A percentile compares a stretch with the other conserved stretches of the same genome.
Evolutionary conservation across 495 filamentous ascomycete genomes (phyloP).

Genomic region (Umbilicaria muhlenbergii): DNA sequence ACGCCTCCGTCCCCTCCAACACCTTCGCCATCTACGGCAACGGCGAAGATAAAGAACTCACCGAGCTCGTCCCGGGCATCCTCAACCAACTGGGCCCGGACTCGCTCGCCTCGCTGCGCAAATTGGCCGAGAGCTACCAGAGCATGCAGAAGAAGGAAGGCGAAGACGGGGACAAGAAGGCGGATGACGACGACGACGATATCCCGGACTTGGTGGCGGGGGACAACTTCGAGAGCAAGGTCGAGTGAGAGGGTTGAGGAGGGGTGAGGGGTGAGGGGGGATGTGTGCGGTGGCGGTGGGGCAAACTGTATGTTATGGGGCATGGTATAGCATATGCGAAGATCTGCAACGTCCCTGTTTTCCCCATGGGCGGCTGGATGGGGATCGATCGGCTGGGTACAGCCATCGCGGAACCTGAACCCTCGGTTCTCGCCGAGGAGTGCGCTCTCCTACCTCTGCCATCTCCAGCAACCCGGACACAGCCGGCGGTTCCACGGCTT

Average conservation of each 20-base stretch:
- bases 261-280: not conserved
- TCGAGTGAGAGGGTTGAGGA: conserved; percentile 54
- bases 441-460: no score
- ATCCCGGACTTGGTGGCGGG: conserved; percentile 94
- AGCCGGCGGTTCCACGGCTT: no score
- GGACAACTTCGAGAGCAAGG: conserved; percentile 92
- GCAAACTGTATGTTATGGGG: no score
- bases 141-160: conserved; percentile 92
- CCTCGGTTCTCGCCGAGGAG: no score
- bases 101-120: conserved; percentile 91
- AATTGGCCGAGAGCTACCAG: conserved; percentile 98
- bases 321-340: no score
- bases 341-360: no score
- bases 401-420: no score
- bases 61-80: conserved; percentile 96
- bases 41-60: conserved; percentile 99
- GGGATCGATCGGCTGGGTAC: no score
- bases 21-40: conserved; percentile 98
- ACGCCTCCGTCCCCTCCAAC: conserved; percentile 91
- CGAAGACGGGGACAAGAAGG: conserved; percentile 51
- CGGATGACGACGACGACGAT: conserved; percentile 65
- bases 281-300: no score
- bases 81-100: conserved; percentile 98
- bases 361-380: no score
- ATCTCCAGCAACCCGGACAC: no score